Conservation (phyloP, 2,329 filamentous ascomycete species). For the Calonectria ilicicola region DNA sequence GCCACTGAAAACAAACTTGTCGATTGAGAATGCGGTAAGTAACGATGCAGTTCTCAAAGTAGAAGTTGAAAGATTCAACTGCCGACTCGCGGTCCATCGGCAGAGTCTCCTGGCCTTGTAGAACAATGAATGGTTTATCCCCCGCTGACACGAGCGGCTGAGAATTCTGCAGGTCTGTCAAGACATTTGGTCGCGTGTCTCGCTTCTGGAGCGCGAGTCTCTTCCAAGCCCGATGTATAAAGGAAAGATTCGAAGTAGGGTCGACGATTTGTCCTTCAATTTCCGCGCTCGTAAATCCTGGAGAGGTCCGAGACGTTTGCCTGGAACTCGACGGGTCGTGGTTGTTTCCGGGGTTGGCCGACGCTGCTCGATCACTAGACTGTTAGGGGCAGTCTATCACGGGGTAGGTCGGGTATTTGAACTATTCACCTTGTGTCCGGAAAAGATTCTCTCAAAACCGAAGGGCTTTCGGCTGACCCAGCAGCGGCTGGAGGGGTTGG, state of each 20-base stretch:
- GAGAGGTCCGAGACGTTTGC: constrained; percentile 37
- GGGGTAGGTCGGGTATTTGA: too few relatives aligned
- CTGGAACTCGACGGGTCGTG: not conserved
- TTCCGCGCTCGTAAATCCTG: constrained; percentile 48
- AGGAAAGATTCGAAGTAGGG: constrained; percentile 66
- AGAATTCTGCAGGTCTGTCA: constrained; percentile 33
- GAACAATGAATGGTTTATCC: constrained; percentile 43
- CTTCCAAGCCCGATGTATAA: constrained; percentile 66
- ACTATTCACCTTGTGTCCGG: not conserved
- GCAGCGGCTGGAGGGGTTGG: constrained; percentile 47
- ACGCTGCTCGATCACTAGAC: not conserved
- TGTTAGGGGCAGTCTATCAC: not conserved
- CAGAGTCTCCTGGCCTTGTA: constrained; percentile 19
- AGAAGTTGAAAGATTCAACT: constrained; percentile 51
- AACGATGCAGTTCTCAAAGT: constrained; percentile 70
- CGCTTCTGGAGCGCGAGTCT: constrained; percentile 49
- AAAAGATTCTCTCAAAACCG: not conserved
- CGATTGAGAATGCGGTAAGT: constrained; percentile 70
- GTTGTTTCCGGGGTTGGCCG: not conserved
- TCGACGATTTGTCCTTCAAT: constrained; percentile 68
- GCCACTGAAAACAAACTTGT: constrained; percentile 61
- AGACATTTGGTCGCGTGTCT: constrained; percentile 37
- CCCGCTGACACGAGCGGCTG: constrained; percentile 44
- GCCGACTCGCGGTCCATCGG: constrained; percentile 33
- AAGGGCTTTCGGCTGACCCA: not conserved